Base-by-base conservation (phyloP, 2,329 filamentous ascomycete species). In the Sarocladiaceae sp. region DNA sequence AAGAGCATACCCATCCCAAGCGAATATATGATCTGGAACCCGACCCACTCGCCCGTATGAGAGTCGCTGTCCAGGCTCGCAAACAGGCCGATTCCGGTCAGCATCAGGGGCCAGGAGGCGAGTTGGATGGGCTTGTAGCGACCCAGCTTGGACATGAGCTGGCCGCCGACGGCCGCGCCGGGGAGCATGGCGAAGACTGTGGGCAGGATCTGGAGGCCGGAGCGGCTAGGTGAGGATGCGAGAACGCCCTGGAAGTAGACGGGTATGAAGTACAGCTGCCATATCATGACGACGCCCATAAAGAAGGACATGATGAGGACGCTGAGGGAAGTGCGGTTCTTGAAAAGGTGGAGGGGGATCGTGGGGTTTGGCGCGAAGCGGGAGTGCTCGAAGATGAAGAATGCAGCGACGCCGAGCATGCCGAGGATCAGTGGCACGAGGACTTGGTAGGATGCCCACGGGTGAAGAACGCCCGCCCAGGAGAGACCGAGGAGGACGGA, bases 381-480 rank as follows among this genome's bases (percentile, higher is more conserved):
- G 3, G 54, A 54, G 10, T 50, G 51, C 45, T 69, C 61, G 50
- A 60, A 67, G 6, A 56, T 46, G 16, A 55, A 47, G 44, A 73
- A 72, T 1, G 50, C 47, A n/a, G 57, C 42, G 2, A 69, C 49
- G 3, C 63, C 63, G 13, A 60, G 46, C 0, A 55, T 51, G 1
- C 75, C 74, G 0, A 73, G 45, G 16, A 73, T 52, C 3, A 79
- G 54, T 2, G 74, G 68, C 3, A 63, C 66, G 1, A 78, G 51
- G 2, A 78, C 72, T 2, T 67, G 59, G 0, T 64, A 60, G 12
- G 66, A 64, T n/a, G 55, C 55, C 75, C 75, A 79, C 1, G 63
- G 50, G 51, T 76, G 73, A 1, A 63, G 62, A 6, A 65, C 64
- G 3, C 75, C 73, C 3, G 66, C 74, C 74, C 74, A 78, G 0